Evolutionary conservation across 2,329 filamentous ascomycete species (phyloP), one percentile per base, ranked within the genome.

Genomic region (Rhytidhysteron rufulum): DNA sequence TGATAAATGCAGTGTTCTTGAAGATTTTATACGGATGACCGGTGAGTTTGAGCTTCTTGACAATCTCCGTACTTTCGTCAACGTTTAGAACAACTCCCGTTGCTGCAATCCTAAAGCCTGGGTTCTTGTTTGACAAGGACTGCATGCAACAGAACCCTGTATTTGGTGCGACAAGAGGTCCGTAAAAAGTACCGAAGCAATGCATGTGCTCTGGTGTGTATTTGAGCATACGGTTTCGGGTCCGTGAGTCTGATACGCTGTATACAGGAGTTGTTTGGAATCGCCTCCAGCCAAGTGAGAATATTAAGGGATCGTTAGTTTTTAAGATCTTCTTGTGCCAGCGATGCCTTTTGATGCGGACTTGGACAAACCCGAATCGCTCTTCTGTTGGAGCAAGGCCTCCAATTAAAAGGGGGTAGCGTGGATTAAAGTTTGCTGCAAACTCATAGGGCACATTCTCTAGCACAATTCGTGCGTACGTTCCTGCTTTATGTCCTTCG

Each of bases 271-370:
- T 74, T 5, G 86, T 84, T 68, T 97, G 93, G 74, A 98, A 98
- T 45, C 93, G 80, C 37, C 93, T 79, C 93, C 93, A 98, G 31
- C 93, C 93, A 31, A 98, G 77, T 2, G 90, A 96, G 73, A 98
- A 93, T 62, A 98, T 95, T 37, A 98, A 77, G 13, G 93, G 94
- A 60, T 98, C 93, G 62, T 95, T 95, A 24, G 89, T 97, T 74
- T 98, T 98, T 51, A 98, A 76, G 53, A 97, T 97, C 74, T 93
- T 95, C 79, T 96, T 96, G 72, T 98, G 93, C 94, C 94, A 98
- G 51, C 93, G 79, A 66, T 98, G 93, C 39, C 89, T 80, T 78
- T 98, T 98, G 73, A 98, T 95, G 37, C 94, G 83, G 42, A 96
- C 84, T 66, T 98, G 93, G 7, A 97, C 84, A 60, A 86, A 97